Evolutionary conservation across 192 early-diverging fungal genomes (phyloP), one percentile per base, ranked within the genome.

Genomic region (Phycomyces blakesleeanus): DNA sequence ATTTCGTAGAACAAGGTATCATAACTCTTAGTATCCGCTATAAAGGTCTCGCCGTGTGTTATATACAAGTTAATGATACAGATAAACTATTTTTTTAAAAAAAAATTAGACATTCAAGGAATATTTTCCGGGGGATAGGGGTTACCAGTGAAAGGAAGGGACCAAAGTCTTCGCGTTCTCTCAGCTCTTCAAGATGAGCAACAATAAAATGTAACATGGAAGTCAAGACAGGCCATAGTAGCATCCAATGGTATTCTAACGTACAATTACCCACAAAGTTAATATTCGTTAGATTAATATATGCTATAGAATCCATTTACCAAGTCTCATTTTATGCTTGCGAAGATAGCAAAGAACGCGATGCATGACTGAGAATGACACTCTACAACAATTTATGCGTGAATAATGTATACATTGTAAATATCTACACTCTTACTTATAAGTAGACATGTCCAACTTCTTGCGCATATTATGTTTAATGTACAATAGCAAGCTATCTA

Each of bases 391-490:
- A 26, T 18, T 6, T 18, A 24, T n/a, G 26, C 2, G 1, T 22
- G 25, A 60, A 58, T 39, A 53, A 54, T 44, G n/a, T 18, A 12
- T 8, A 34, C 22, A 51, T 39, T 44, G 63, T 41, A 18, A 11
- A 53, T 5, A 24, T n/a, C n/a, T n/a, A 18, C 44, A 47, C 3
- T 47, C 18, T 68, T 67, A 78, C 81, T 70, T 75, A 40, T 80
- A 80, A 26, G 72, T 68, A 38, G 78, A 74, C 29, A 76, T 39
- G 53, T 78, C 73, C 39, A 84, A 55, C 41, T 82, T 84, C 52
- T 78, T 84, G 14, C 77, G 74, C 63, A 82, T 71, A 42, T 80
- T 84, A 66, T 84, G 82, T 37, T 78, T 84, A 37, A 82, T 61
- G 50, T 78, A 84, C 27, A 75, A 61, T 0, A 82, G 27, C 24